phyloP scores from a whole-genome alignment of 805 yeast genomes.

The Candida rishiriensis region DNA sequence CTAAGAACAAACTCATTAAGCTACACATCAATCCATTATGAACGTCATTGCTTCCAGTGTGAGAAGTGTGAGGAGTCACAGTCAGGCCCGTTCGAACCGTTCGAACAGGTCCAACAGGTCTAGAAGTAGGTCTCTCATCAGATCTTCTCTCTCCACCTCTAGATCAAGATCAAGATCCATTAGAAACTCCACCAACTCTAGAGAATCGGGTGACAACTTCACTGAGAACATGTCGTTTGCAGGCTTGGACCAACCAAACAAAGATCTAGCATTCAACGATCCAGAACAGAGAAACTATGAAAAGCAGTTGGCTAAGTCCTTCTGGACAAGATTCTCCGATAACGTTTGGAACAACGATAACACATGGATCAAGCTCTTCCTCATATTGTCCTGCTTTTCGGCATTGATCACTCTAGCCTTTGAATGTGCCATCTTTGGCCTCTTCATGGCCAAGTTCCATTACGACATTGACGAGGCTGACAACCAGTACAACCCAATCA shows the following conservation, averaged over 20 bases:
- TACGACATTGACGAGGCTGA: conserved; percentile 15
- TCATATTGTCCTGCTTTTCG: conserved; percentile 30
- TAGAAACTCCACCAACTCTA: conserved; percentile 4
- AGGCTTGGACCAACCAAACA: conserved; percentile 9
- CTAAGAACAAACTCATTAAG: background rate
- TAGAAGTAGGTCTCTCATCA: conserved; percentile 10
- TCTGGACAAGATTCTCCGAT: conserved; percentile 8
- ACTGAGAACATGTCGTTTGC: conserved; percentile 7
- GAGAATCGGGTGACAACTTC: conserved; percentile 1
- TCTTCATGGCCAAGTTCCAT: conserved; percentile 32
- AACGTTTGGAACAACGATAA: conserved; percentile 16
- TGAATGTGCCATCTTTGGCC: conserved; percentile 36
- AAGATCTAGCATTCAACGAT: conserved; percentile 11
- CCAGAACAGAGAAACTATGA: conserved; percentile 6
- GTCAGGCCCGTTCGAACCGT: conserved; percentile 7
- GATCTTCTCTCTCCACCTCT: conserved; percentile 7
- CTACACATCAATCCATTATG: background rate
- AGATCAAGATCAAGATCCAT: conserved; percentile 12
- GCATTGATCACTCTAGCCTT: conserved; percentile 34
- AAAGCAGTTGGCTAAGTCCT: conserved; percentile 9
- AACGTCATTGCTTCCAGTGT: background rate
- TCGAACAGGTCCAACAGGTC: conserved; percentile 12
- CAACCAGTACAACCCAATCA: conserved; percentile 13
- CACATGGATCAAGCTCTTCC: conserved; percentile 21
- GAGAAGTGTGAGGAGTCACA: conserved; percentile 4